Conservation (phyloP, 2,329 filamentous ascomycete species). For the Claviceps quebecensis region DNA sequence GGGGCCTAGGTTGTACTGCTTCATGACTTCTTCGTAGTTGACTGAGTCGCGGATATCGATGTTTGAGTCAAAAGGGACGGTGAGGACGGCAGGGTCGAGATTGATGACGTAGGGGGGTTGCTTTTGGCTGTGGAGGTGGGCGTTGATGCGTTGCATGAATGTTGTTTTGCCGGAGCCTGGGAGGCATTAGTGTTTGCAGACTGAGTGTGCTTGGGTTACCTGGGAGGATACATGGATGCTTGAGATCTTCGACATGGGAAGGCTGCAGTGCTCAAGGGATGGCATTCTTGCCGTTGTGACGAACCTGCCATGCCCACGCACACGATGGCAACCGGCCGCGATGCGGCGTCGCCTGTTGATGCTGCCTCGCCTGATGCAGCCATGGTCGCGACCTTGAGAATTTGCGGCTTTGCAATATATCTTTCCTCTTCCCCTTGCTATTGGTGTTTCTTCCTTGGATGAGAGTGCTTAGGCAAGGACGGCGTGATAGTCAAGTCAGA, state of each 20-base stretch:
- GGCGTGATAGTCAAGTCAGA: too few species aligned
- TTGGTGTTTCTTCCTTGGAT: too few species aligned
- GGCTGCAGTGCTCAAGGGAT: too few species aligned
- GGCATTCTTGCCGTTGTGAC: background rate
- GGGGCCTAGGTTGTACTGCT: conserved; percentile 92
- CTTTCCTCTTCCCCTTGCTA: too few species aligned
- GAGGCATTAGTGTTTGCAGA: background rate
- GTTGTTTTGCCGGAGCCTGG: conserved; percentile 94
- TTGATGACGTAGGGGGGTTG: conserved; percentile 90
- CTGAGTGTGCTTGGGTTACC: too few species aligned
- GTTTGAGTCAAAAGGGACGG: conserved; percentile 89
- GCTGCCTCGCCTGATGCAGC: conserved; percentile 19
- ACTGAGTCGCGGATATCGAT: conserved; percentile 98
- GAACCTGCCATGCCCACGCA: conserved; percentile 92
- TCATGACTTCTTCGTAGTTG: conserved; percentile 99
- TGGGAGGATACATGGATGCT: too few species aligned
- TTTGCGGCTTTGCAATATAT: too few species aligned
- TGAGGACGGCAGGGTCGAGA: conserved; percentile 86
- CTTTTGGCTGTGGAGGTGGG: conserved; percentile 70
- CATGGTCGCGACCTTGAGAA: conserved; percentile 12
- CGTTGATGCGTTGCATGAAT: conserved; percentile 97
- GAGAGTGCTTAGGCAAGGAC: too few species aligned
- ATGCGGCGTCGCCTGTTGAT: conserved; percentile 10
- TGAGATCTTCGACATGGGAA: too few species aligned
- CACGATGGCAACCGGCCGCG: conserved; percentile 46